phyloP scores from a whole-genome alignment of 495 filamentous ascomycete species.

The Penicillium riverlandense region DNA sequence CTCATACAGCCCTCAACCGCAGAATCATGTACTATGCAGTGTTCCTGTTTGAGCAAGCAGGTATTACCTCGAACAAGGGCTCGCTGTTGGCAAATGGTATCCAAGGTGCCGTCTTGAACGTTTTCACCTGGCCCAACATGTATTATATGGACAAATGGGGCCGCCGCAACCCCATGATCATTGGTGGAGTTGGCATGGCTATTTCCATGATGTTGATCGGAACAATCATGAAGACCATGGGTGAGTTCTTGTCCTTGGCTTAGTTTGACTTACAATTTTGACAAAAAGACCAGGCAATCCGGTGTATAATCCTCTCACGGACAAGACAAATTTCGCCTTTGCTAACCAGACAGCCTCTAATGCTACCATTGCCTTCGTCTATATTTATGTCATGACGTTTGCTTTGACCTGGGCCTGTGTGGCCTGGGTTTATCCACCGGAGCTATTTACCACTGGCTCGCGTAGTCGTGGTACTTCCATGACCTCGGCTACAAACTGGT shows the following conservation, averaged over 20 bases:
- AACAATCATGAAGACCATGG: constrained; percentile 18
- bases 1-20: background rate
- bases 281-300: constrained; percentile 8
- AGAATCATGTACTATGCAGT: constrained; percentile 27
- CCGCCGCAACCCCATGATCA: constrained; percentile 15
- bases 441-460: constrained; percentile 10
- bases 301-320: constrained; percentile 13
- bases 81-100: constrained; percentile 21
- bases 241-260: background rate
- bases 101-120: constrained; percentile 15
- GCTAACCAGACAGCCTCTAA: constrained; percentile 4
- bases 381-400: constrained; percentile 13
- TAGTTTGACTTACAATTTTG: background rate
- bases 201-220: constrained; percentile 22
- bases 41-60: constrained; percentile 19
- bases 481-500: constrained; percentile 16
- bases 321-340: constrained; percentile 20
- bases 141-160: constrained; percentile 20
- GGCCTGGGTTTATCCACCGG: constrained; percentile 14
- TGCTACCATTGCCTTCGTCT: constrained; percentile 15
- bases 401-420: constrained; percentile 14
- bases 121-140: constrained; percentile 19
- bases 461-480: constrained; percentile 14
- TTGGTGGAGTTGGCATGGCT: constrained; percentile 19
- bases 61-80: constrained; percentile 7